Base-by-base conservation (phyloP, 371 early-diverging fungal genomes). In the Apophysomyces ossiformis region DNA sequence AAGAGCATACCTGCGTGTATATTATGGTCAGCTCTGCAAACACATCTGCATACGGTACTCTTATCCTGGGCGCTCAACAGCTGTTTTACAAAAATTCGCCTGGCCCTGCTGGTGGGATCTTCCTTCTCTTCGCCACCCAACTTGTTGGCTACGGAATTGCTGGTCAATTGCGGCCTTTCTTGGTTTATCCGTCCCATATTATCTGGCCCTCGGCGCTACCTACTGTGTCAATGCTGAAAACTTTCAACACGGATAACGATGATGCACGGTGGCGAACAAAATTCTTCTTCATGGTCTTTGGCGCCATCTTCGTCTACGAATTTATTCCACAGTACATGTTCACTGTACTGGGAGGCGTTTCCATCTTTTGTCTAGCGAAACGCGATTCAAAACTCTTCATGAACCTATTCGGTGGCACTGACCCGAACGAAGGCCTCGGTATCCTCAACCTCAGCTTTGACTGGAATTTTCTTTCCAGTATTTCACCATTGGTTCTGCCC, bases 121-220 rank as follows among this genome's bases (percentile, higher is more conserved):
- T 85, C 37, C 59, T 87, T n/a, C 66, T 87, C 36, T 61, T 85
- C 57, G 80, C 82, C 6, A 88, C 91, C 26, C 90, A 92, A 68
- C 66, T 90, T 65, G 75, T 92, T 64, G 94, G 95, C 61, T 92
- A 88, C 72, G 93, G 94, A 57, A 83, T 94, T 69, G 79, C 87
- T 15, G 96, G 95, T 37, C 73, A 92, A n/a, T 79, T 85, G 41
- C 87, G 94, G 37, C 76, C 82, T 11, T 92, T 87, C 75, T 77
- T 95, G 21, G 93, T 96, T 13, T 82, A 87, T 35, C 95, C 95
- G 11, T 76, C 89, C 2, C 74, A 76, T 50, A 93, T 96, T 95
- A 79, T 93, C 36, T 96, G 95, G 95, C 95, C 95, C 7, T 74
- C 83, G 12, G 85, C 77, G 56, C 76, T 96, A 45, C 85, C 92